Base-by-base conservation (phyloP, 345 rosid species). In the Bretschneidera sinensis region DNA sequence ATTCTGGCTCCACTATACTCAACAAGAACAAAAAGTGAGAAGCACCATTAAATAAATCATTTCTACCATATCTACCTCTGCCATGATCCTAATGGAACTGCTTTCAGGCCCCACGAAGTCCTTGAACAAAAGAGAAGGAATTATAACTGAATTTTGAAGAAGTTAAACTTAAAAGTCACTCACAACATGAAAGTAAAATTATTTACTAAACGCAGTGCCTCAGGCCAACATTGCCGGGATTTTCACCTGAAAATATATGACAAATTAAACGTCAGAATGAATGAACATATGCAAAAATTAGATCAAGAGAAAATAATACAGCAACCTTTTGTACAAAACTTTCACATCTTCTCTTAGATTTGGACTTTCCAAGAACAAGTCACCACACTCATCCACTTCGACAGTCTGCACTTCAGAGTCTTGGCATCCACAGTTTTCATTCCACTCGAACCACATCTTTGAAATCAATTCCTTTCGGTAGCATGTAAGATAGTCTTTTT, bases 391-490 rank as follows among this genome's bases (percentile, higher is more conserved):
- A 21, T 78, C 67, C 66, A 79, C 71, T 22, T 78, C 84, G 9
- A 88, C 57, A 6, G 68, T 72, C 71, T 78, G 81, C 19, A 75
- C 74, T 31, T 78, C 76, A 50, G 87, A 85, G 23, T 78, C 73
- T 3, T 65, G 77, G 70, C 77, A 68, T 18, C 90, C 86, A 18
- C 80, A 68, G n/a, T 73, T 78, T 71, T 84, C 81, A 3, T 84
- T 86, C 99, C 97, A 94, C 54, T 94, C 99, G 13, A 94, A 94
- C 97, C 96, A 94, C 87, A 86, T 76, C 68, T 88, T 88, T 0
- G 97, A 80, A 51, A 94, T 86, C 31, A 80, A 66, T 70, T 94
- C 97, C 72, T 94, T 94, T 51, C 78, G 70, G 58, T 70, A 83
- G 78, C 95, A 88, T 17, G 82, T 78, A 18, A 13, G 43, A 24